A percentile compares a stretch with the other conserved stretches of the same genome.
phyloP scores from a whole-genome alignment of 805 yeast genomes.

The Zygoascus ofunaensis region DNA sequence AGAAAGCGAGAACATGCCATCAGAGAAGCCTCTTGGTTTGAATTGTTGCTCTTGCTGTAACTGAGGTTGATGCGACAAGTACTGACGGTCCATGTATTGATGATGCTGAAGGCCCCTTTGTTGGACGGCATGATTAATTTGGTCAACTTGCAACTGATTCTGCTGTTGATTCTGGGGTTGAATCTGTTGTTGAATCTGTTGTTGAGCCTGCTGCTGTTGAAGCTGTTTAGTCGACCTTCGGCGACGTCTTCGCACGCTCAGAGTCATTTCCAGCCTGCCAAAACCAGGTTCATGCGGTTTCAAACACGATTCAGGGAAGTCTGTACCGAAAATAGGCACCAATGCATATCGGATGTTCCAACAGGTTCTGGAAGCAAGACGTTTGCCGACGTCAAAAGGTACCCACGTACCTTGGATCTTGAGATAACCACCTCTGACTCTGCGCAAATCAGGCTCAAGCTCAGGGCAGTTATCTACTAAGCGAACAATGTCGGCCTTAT shows the following conservation, averaged over 20 bases:
- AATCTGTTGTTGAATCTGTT: not conserved
- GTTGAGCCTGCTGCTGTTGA: not conserved
- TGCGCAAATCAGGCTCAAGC: constrained; percentile 49
- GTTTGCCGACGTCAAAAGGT: constrained; percentile 57
- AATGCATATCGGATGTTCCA: constrained; percentile 65
- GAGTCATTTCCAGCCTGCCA: constrained; percentile 44
- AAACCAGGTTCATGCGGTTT: constrained; percentile 53
- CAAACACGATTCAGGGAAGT: constrained; percentile 54
- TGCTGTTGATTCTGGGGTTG: not conserved
- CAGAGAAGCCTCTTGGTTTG: no score
- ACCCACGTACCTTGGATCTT: constrained; percentile 95
- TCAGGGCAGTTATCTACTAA: constrained; percentile 56
- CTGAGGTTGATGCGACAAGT: not conserved
- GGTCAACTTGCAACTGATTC: no score
- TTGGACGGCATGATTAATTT: no score
- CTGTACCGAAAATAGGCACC: constrained; percentile 70
- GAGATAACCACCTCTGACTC: constrained; percentile 84
- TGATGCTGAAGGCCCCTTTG: not conserved
- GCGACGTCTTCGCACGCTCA: constrained; percentile 17
- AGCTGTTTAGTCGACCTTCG: constrained; percentile 8
- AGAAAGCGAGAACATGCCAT: no score
- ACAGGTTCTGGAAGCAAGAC: constrained; percentile 66
- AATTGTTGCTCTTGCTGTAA: not conserved
- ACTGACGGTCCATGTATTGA: not conserved
- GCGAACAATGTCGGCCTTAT: constrained; percentile 70